A percentile compares a stretch with the other conserved stretches of the same genome.
phyloP scores from a whole-genome alignment of 768 basidiomycete species.

The Calocera cornea region DNA sequence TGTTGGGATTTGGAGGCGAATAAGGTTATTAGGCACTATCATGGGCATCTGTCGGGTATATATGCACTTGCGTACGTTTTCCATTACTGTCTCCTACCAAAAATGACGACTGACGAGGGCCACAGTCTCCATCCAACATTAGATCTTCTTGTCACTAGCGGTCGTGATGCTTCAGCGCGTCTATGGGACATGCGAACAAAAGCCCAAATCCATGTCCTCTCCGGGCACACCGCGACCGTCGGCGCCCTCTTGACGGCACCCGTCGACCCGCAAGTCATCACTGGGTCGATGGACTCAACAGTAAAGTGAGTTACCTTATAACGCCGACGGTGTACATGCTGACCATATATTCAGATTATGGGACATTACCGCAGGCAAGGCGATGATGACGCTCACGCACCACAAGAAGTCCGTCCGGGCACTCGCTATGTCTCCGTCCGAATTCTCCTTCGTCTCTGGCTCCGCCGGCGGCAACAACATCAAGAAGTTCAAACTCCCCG shows the following conservation, averaged over 20 bases:
- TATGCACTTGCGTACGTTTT: slow-evolving; percentile 52
- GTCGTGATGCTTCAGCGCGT: slow-evolving; percentile 90
- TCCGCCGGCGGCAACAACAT: slow-evolving; percentile 99
- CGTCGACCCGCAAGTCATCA: slow-evolving; percentile 94
- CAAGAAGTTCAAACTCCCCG: slow-evolving; percentile 99
- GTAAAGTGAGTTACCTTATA: slow-evolving; percentile 44
- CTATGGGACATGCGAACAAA: slow-evolving; percentile 99
- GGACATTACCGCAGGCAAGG: slow-evolving; percentile 97
- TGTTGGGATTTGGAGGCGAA: slow-evolving; percentile 99
- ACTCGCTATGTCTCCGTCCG: slow-evolving; percentile 87
- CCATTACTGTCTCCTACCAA: background rate
- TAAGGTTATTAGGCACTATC: slow-evolving; percentile 97
- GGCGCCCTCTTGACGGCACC: slow-evolving; percentile 95
- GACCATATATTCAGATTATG: slow-evolving; percentile 46
- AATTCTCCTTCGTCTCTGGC: slow-evolving; percentile 90
- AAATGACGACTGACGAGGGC: background rate
- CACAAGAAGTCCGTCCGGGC: slow-evolving; percentile 97
- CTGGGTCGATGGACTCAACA: slow-evolving; percentile 96
- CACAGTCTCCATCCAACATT: slow-evolving; percentile 78
- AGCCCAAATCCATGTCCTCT: slow-evolving; percentile 81
- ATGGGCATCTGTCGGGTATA: slow-evolving; percentile 96
- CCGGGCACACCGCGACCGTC: slow-evolving; percentile 89
- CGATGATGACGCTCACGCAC: slow-evolving; percentile 92
- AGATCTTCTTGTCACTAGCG: slow-evolving; percentile 87
- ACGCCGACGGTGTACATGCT: background rate